phyloP scores from a whole-genome alignment of 441 rosid species.

The Populus hybrid region DNA sequence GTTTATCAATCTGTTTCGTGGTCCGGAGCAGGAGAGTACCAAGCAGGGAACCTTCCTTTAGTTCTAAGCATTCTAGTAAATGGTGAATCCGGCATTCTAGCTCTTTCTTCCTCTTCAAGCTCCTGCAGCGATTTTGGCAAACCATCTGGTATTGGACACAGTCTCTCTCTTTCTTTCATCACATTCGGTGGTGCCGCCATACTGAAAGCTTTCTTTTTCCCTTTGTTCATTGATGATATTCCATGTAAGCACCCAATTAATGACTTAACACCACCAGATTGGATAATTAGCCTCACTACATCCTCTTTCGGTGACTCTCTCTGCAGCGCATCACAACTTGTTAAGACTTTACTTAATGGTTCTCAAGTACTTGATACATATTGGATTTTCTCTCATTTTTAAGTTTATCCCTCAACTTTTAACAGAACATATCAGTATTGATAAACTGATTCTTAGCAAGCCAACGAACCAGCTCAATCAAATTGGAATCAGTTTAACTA shows the following conservation, averaged over 20 bases:
- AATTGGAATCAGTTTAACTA: not conserved
- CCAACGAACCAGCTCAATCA: not conserved
- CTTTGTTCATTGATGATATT: conserved; percentile 40
- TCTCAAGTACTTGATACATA: not conserved
- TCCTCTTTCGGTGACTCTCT: conserved; percentile 51
- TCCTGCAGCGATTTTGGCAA: conserved; percentile 66
- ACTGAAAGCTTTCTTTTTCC: conserved; percentile 20
- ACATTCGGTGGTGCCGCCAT: conserved; percentile 16
- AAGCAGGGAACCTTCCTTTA: conserved; percentile 60
- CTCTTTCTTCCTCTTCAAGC: conserved; percentile 72
- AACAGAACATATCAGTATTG: not conserved
- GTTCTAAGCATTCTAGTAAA: conserved; percentile 61
- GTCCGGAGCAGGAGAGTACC: conserved; percentile 73
- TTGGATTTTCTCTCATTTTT: not conserved
- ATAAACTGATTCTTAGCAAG: not conserved
- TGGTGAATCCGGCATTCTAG: conserved; percentile 71
- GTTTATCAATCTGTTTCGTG: conserved; percentile 54
- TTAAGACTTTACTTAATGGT: not conserved
- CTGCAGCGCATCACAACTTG: conserved; percentile 34
- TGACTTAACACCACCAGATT: conserved; percentile 59
- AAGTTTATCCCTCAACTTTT: not conserved
- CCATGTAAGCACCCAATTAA: conserved; percentile 63
- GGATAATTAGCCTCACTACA: conserved; percentile 53
- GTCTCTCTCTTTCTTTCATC: conserved; percentile 25
- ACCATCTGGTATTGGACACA: conserved; percentile 63